These are phyloP conservation scores for Furcasterigmium furcatum DNA, from an alignment of 2,329 filamentous ascomycete species.

Conservation along the genomic window DNA sequence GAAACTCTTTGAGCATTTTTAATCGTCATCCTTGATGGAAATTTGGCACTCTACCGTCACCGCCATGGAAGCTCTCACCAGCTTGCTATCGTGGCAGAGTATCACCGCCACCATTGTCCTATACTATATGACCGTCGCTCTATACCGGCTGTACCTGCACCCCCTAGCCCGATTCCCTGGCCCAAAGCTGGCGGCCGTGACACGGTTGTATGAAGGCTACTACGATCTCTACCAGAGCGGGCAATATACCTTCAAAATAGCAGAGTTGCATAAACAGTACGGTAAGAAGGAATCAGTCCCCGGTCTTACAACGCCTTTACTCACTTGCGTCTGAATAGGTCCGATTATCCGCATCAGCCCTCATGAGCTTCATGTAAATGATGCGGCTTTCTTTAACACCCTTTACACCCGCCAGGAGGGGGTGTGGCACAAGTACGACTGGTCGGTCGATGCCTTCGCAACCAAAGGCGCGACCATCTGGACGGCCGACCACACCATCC, in stretches of 20 bases:
- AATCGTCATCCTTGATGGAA: too few species aligned
- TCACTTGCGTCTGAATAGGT: not conserved
- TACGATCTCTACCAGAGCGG: not conserved
- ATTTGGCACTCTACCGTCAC: too few species aligned
- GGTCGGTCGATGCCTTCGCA: constrained; percentile 9
- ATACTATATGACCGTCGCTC: not conserved
- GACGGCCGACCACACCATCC: constrained; percentile 9
- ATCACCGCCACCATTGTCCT: not conserved
- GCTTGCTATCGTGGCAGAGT: too few species aligned
- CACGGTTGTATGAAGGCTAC: constrained; percentile 7
- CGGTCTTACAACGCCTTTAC: not conserved
- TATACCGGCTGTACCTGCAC: constrained; percentile 17
- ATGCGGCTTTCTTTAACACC: constrained; percentile 9
- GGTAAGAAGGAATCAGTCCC: constrained; percentile 1
- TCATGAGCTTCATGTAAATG: constrained; percentile 10
- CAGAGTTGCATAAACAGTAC: constrained; percentile 9
- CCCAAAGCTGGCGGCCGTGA: constrained; percentile 15
- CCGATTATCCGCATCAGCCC: constrained; percentile 13
- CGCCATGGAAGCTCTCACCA: constrained; percentile 4
- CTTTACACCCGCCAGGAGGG: constrained; percentile 6
- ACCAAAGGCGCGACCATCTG: constrained; percentile 9
- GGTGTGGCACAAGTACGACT: constrained; percentile 3
- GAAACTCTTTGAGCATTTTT: too few species aligned
- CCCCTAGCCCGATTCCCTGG: constrained; percentile 17
- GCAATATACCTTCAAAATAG: constrained; percentile 5